Evolutionary conservation across 179 eudicot species (phyloP), one percentile per base, ranked within the genome.

Genomic region (Patellifolia procumbens): DNA sequence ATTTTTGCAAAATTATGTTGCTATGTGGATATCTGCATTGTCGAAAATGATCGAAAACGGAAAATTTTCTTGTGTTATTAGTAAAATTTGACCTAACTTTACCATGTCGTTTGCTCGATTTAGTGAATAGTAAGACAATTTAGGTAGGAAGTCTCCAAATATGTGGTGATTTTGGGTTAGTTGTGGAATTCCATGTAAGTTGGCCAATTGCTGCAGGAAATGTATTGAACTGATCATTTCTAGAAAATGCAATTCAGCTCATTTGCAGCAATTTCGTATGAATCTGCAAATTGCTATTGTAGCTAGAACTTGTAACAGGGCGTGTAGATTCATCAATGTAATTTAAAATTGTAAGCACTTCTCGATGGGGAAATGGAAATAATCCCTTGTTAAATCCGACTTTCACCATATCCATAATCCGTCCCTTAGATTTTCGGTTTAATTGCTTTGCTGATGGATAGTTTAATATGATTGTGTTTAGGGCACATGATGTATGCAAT

Each of bases 401-500:
- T n/a, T 28, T 43, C 20, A 5, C 5, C 0, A 29, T n/a, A 0
- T 3, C 10, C 16, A 28, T 55, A 12, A 0, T 3, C 10, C 16
- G 29, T 55, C 9, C 11, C 32, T 49, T 52, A 74, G 20, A 61
- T 19, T 28, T 12, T 17, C 39, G 42, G 4, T 51, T 29, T 6
- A 22, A 55, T 62, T 56, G 72, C 31, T 32, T 37, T 7, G 29
- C 68, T 78, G 62, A 72, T 66, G 29, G 51, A 22, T 15, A 15
- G 48, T 55, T 62, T 39, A 43, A 10, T 68, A 34, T 63, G 69
- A 62, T 39, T 37, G 31, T 69, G 39, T 88, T 82, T 84, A 93
- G 98, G 85, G 96, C 98, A 10, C 88, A 91, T 84, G 98, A 93
- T 72, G 77, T 91, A 62, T 93, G 98, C 74, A 88, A 75, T 85